phyloP scores from a whole-genome alignment of 768 basidiomycete genomes.

The Royoungia palumana region DNA sequence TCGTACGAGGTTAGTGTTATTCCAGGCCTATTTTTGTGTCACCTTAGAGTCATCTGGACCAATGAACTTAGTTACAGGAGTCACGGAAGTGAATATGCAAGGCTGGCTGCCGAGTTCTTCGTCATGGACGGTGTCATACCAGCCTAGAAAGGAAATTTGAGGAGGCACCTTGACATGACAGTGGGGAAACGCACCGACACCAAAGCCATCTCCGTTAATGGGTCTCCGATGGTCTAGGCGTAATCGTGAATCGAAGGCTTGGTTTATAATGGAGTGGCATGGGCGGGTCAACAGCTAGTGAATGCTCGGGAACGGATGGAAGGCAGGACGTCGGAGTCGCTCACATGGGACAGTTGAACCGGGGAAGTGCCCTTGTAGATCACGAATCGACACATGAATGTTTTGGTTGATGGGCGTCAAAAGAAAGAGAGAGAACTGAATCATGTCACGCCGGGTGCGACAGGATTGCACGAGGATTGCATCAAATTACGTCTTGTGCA shows the following conservation, averaged over 20 bases:
- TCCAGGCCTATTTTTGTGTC: constrained; percentile 76
- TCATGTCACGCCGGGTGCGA: background rate
- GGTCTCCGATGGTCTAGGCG: constrained; percentile 77
- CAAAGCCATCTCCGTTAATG: constrained; percentile 97
- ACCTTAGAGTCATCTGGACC: background rate
- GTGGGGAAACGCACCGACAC: constrained; percentile 63
- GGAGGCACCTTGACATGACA: background rate
- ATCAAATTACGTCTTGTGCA: constrained; percentile 21
- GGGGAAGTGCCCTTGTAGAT: constrained; percentile 96
- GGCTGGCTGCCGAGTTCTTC: constrained; percentile 83
- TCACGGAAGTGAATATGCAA: constrained; percentile 94
- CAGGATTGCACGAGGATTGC: constrained; percentile 9
- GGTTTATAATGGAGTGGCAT: constrained; percentile 94
- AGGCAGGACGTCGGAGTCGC: constrained; percentile 13
- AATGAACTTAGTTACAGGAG: constrained; percentile 57
- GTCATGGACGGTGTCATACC: constrained; percentile 89
- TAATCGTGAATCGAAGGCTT: constrained; percentile 92
- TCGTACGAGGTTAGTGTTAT: constrained; percentile 89
- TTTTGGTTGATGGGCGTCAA: background rate
- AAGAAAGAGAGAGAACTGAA: background rate
- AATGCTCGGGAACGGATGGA: constrained; percentile 1
- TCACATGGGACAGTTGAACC: constrained; percentile 84
- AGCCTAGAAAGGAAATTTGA: constrained; percentile 48
- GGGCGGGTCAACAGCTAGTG: constrained; percentile 84
- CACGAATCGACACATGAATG: constrained; percentile 79